Evolutionary conservation across 345 rosid species (phyloP).

Genomic region (Boechera divaricarpa): DNA sequence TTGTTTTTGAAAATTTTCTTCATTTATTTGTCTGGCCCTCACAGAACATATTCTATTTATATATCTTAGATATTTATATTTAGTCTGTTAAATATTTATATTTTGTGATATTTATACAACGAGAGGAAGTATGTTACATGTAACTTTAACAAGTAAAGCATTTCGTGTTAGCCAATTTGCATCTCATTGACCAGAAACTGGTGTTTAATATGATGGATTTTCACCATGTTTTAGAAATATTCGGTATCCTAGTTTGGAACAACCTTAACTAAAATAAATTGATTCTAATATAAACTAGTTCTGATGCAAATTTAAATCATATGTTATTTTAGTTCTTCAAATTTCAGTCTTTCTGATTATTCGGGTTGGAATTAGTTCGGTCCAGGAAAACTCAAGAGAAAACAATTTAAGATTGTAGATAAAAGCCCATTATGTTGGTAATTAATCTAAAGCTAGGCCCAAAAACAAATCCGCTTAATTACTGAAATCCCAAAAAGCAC

Average conservation of each 20-base stretch:
- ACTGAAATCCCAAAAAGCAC: neutral
- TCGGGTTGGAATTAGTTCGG: no score
- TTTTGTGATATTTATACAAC: no score
- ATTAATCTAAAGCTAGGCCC: neutral
- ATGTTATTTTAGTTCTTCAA: no score
- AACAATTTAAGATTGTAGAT: neutral
- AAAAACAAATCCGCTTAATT: neutral
- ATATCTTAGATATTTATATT: neutral
- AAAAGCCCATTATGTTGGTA: neutral
- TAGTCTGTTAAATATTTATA: neutral
- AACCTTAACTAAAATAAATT: no score
- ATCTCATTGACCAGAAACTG: neutral
- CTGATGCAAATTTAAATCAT: no score
- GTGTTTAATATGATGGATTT: no score
- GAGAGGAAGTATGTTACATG: neutral
- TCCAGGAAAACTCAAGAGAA: no score
- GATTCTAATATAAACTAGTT: no score
- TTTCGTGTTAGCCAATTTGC: neutral
- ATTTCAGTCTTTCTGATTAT: no score
- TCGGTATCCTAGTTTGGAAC: no score
- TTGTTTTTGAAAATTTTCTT: neutral
- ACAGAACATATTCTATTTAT: neutral
- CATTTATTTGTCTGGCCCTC: conserved; percentile 1
- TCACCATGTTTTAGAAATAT: no score
- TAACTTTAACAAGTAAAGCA: neutral